phyloP scores from a whole-genome alignment of 164 flowering plant genomes.

The Nymphaea colorata region DNA sequence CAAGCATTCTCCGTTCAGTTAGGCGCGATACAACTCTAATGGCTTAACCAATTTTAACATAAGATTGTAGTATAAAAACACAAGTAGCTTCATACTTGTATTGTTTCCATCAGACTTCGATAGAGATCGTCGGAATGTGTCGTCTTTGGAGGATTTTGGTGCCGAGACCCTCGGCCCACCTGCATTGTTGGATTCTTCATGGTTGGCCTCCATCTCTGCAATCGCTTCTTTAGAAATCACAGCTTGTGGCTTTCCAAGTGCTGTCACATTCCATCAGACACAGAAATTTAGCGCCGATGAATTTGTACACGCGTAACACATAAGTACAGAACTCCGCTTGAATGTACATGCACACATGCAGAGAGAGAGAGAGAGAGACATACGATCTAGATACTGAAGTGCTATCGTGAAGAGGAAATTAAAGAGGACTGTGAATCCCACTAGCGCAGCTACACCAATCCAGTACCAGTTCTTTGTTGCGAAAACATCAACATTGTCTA shows the following conservation, averaged over 20 bases:
- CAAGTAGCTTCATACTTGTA: slow-evolving; percentile 27
- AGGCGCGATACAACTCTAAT: not conserved
- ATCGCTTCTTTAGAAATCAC: slow-evolving; percentile 23
- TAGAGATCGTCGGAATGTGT: slow-evolving; percentile 8
- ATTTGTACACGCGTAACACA: not conserved
- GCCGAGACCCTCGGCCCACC: slow-evolving; percentile 10
- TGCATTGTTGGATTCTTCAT: slow-evolving; percentile 7
- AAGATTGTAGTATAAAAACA: not conserved
- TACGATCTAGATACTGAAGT: slow-evolving; percentile 24
- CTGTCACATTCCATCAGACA: slow-evolving; percentile 6
- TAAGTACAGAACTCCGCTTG: too few relatives aligned
- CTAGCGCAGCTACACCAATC: slow-evolving; percentile 19
- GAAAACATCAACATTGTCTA: slow-evolving; percentile 18
- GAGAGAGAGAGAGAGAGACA: slow-evolving; percentile 2
- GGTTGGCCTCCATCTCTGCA: slow-evolving; percentile 4
- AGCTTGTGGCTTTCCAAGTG: slow-evolving; percentile 25
- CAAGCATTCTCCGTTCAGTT: not conserved
- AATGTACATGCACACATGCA: too few relatives aligned
- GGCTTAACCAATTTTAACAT: too few relatives aligned
- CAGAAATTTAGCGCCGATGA: not conserved
- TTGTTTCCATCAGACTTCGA: slow-evolving; percentile 44
- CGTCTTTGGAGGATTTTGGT: slow-evolving; percentile 10
- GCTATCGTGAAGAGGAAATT: slow-evolving; percentile 16
- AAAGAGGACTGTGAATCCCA: slow-evolving; percentile 11
- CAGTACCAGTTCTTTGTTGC: slow-evolving; percentile 19